Evolutionary conservation across 805 yeast genomes (phyloP).

Genomic region (Wickerhamiella azymoides): DNA sequence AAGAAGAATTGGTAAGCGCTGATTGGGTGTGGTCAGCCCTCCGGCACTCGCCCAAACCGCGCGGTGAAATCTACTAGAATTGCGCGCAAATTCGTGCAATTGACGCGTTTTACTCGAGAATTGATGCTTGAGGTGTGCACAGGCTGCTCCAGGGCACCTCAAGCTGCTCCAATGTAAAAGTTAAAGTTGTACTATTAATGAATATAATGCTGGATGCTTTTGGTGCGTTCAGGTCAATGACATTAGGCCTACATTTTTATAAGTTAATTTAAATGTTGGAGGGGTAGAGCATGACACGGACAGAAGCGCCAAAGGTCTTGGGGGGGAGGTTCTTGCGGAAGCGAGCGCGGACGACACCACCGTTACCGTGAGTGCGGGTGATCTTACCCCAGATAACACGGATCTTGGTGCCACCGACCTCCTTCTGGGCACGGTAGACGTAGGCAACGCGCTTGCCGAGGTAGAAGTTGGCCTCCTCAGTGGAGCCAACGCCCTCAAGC

Average conservation of each 20-base stretch:
- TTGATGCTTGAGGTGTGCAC: too few species aligned
- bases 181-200: neutral
- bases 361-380: slow-evolving; percentile 97
- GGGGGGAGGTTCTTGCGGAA: slow-evolving; percentile 99
- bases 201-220: neutral
- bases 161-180: neutral
- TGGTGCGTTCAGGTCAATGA: neutral
- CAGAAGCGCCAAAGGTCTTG: slow-evolving; percentile 99
- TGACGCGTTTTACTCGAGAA: too few species aligned
- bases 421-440: slow-evolving; percentile 98
- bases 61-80: neutral
- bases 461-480: slow-evolving; percentile 97
- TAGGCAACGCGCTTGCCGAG: slow-evolving; percentile 98
- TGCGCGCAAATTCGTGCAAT: neutral
- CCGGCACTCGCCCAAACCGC: neutral
- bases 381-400: slow-evolving; percentile 99
- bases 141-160: too few species aligned
- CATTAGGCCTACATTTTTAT: slow-evolving; percentile 8
- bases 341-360: slow-evolving; percentile 96
- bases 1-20: slow-evolving; percentile 6
- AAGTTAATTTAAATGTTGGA: slow-evolving; percentile 69
- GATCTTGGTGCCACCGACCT: slow-evolving; percentile 96
- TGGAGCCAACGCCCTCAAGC: slow-evolving; percentile 86
- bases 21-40: neutral
- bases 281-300: slow-evolving; percentile 99